Evolutionary conservation across 495 filamentous ascomycete species (phyloP), one percentile per base, ranked within the genome.

Genomic region (Penicillium salamii): DNA sequence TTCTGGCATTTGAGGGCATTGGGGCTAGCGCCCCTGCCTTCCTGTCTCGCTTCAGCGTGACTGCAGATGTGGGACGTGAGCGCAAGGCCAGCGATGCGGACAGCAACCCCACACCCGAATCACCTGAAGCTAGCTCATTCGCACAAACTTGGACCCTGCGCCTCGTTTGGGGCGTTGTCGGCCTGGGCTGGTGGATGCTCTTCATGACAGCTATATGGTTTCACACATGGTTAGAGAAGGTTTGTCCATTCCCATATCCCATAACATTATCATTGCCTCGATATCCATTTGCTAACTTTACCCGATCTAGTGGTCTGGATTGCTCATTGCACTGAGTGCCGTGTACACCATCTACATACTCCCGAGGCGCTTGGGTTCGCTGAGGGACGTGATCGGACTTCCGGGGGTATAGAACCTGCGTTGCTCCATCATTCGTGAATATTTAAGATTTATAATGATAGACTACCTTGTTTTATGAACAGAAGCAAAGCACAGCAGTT

Each of bases 191-290:
- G 79, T 97, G 90, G 87, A 97, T 97, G 92, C 66, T 97, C 67
- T 75, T 97, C 40, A 98, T 98, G 93, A 98, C 93, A 34, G 90
- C 91, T 9, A 87, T 90, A 36, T 97, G 91, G 74, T 98, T 98
- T 50, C 93, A 98, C 66, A 97, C 93, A 4, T 97, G 92, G 93
- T 84, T 91, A 62, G 93, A 98, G 72, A 97, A 97, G 86, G 89
- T 90, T 69, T 41, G 28, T 35, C 33, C 46, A 46, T 34, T 43
- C 14, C 17, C 28, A 34, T 37, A 33, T 41, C 17, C 7, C n/a
- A n/a, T n/a, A n/a, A n/a, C n/a, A n/a, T n/a, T n/a, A n/a, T n/a
- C n/a, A n/a, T n/a, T 13, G 20, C 19, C 28, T 19, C 24, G n/a
- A 13, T 35, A 19, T 39, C 6, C 56, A 13, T 47, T 59, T 61